These are phyloP conservation scores for Raddia distichophylla DNA, from an alignment of 176 grass and related monocot species.

Conservation along the genomic window DNA sequence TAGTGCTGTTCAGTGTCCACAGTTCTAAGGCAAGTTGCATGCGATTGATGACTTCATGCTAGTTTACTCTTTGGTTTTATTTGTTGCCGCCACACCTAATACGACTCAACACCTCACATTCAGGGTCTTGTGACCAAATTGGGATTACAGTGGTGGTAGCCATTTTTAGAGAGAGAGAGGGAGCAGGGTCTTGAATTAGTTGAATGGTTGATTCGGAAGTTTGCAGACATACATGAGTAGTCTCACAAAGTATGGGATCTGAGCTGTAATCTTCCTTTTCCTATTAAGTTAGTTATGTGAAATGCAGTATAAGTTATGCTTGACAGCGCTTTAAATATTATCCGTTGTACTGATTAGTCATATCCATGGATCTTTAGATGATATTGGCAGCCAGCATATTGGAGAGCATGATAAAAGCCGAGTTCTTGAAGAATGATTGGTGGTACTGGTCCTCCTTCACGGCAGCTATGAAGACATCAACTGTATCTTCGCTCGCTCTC, in stretches of 20 bases:
- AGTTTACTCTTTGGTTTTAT: not conserved
- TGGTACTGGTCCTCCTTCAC: slow-evolving; percentile 97
- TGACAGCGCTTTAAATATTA: slow-evolving; percentile 26
- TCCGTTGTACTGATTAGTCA: slow-evolving; percentile 33
- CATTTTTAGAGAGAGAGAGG: not conserved
- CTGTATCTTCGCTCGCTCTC: slow-evolving; percentile 74
- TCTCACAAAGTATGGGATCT: not conserved
- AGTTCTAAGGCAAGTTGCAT: not conserved
- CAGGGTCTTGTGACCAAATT: not conserved
- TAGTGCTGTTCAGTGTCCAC: not conserved
- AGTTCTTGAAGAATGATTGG: slow-evolving; percentile 86
- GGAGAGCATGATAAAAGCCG: slow-evolving; percentile 78
- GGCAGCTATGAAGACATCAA: slow-evolving; percentile 79
- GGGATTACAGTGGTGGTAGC: not conserved
- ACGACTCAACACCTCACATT: slow-evolving; percentile 1
- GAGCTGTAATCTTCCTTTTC: slow-evolving; percentile 7
- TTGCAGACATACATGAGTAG: slow-evolving; percentile 3
- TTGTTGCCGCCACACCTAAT: not conserved
- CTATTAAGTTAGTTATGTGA: not conserved
- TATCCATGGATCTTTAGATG: slow-evolving; percentile 59
- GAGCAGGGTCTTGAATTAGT: not conserved
- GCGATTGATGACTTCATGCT: not conserved
- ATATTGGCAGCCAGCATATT: slow-evolving; percentile 72
- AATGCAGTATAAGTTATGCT: slow-evolving; percentile 27
- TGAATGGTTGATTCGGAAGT: not conserved